Base-by-base conservation (phyloP, 129 eudicot genomes). In the Pulicaria dysenterica region DNA sequence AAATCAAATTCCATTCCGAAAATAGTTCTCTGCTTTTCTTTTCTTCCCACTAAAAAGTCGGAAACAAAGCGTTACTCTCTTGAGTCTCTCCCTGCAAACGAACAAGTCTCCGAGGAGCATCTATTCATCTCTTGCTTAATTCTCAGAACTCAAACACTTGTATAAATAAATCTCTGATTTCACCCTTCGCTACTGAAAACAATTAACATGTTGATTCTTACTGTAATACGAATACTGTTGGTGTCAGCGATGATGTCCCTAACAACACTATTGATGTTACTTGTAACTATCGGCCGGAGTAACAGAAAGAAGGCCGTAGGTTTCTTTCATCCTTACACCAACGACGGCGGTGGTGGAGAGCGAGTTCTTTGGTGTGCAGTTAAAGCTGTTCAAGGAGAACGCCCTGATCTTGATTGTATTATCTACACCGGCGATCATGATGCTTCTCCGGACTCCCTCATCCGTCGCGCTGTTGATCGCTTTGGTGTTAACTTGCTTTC, bases 341-440 rank as follows among this genome's bases (percentile, higher is more conserved):
- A 95, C 83, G 99, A 95, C 67, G 99, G 99, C 75, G 97, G 99
- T 60, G 99, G 99, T 4, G 99, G 97, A 8, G 99, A 95, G 73
- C 74, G 99, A 70, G 99, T 95, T 40, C 68, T 95, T 6, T 95
- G 99, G 99, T 95, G 99, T 60, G 96, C 99, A 64, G 97, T 95
- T 53, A 95, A 91, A 84, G 96, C 95, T 70, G 61, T 95, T 34
- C 99, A 95, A 66, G 97, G 88, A 54, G 77, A 78, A 54, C 68
- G 68, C 3, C 96, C 99, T 36, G 87, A 91, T 81, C 97, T 95
- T 10, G 89, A 83, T 17, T 86, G 94, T 74, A 83, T 88, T 44
- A 73, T 95, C 24, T 95, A 90, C 67, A 88, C 96, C 64, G 99
- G 96, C 10, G 97, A 95, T 81, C 91, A 84, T 42, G 99, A 95